Conservation (phyloP, 208 protist genomes). For the Crithidia sp. region DNA sequence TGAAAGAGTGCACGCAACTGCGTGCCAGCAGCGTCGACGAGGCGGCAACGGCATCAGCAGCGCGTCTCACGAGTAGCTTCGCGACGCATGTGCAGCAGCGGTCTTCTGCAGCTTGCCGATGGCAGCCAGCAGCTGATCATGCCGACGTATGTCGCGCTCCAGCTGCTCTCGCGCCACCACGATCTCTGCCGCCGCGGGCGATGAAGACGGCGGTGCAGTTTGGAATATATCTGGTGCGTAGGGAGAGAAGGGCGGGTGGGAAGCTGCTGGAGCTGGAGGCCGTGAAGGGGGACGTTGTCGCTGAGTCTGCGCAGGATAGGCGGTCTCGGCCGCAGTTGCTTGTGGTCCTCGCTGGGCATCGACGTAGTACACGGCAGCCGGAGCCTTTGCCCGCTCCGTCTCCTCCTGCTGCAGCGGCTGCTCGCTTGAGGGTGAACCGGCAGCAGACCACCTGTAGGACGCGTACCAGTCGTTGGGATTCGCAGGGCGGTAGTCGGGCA, state of each 20-base stretch:
- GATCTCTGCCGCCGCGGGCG: background rate
- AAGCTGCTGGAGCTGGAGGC: background rate
- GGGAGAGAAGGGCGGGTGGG: background rate
- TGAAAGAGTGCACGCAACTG: too few species aligned
- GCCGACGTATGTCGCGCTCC: constrained; percentile 62
- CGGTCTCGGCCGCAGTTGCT: too few species aligned
- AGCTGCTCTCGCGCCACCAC: constrained; percentile 43
- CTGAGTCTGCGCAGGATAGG: too few species aligned
- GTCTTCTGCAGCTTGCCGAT: constrained; percentile 70
- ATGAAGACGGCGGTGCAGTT: constrained; percentile 1
- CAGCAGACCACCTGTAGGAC: background rate
- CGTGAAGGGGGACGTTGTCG: too few species aligned
- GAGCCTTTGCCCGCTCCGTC: too few species aligned
- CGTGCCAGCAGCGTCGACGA: too few species aligned
- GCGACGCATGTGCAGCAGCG: constrained; percentile 43
- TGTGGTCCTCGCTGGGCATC: too few species aligned
- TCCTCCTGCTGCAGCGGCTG: background rate
- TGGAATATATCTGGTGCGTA: constrained; percentile 1
- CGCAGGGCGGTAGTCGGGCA: constrained; percentile 18
- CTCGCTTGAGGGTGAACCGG: too few species aligned
- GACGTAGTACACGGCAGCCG: too few species aligned
- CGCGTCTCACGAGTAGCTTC: background rate
- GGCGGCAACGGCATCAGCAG: background rate
- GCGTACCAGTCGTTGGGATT: background rate
- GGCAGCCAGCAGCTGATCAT: constrained; percentile 74